Conservation (phyloP, 306 rosid species). For the Cucurbita maxima region DNA sequence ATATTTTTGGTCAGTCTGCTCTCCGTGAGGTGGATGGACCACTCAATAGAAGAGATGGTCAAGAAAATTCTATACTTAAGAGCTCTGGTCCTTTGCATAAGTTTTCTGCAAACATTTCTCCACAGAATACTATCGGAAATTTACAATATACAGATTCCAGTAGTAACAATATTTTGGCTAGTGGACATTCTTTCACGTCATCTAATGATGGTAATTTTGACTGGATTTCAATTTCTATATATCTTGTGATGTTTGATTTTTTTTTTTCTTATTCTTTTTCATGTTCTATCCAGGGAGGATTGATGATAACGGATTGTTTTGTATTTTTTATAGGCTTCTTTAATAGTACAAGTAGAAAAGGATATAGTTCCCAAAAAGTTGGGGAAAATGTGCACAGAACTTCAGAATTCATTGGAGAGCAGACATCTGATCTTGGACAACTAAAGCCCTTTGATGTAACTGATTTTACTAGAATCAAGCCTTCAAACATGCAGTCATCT, state of each 20-base stretch:
- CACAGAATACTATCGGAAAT: constrained; percentile 38
- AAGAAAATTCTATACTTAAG: constrained; percentile 27
- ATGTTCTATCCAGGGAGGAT: constrained; percentile 5
- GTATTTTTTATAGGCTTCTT: constrained; percentile 14
- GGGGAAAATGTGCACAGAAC: constrained; percentile 15
- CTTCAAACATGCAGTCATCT: constrained; percentile 24
- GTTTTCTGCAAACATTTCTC: constrained; percentile 22
- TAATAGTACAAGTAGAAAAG: constrained; percentile 7
- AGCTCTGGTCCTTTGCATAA: constrained; percentile 26
- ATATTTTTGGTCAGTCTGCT: constrained; percentile 28
- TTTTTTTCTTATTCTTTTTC: not conserved
- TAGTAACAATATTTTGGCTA: constrained; percentile 19
- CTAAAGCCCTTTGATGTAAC: constrained; percentile 18
- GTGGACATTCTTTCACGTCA: constrained; percentile 21
- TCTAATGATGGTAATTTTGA: constrained; percentile 38
- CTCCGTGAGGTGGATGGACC: constrained; percentile 25
- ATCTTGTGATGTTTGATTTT: not conserved
- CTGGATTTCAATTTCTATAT: constrained; percentile 6
- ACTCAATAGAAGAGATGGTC: constrained; percentile 28
- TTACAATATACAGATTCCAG: constrained; percentile 25
- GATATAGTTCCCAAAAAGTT: constrained; percentile 23
- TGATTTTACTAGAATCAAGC: constrained; percentile 22
- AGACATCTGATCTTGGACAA: constrained; percentile 24
- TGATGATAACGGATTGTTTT: constrained; percentile 10
- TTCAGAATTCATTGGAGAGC: constrained; percentile 24